phyloP scores from a whole-genome alignment of 2,329 filamentous ascomycete genomes.

The Microsporum canis region DNA sequence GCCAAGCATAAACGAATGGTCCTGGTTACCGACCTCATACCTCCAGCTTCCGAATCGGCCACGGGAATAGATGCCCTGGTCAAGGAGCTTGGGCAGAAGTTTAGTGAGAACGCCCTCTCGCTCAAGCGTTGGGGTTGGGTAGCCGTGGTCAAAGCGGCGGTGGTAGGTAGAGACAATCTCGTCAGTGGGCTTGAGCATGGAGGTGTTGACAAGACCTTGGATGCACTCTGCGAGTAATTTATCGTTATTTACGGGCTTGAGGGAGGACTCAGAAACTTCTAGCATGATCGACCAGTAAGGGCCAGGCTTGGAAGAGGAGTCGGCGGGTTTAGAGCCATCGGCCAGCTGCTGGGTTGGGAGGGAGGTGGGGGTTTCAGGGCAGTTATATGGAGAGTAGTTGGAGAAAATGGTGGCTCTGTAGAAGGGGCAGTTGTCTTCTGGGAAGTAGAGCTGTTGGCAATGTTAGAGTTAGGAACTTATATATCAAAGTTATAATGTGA shows the following conservation, averaged over 20 bases:
- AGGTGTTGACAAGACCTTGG: constrained; percentile 92
- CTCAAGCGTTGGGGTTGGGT: constrained; percentile 90
- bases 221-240: constrained; percentile 85
- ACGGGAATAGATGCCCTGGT: constrained; percentile 83
- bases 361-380: constrained; percentile 71
- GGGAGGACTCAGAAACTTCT: constrained; percentile 86
- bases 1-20: constrained; percentile 95
- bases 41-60: constrained; percentile 97
- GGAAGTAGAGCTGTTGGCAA: constrained; percentile 70
- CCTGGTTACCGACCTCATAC: constrained; percentile 95
- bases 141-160: constrained; percentile 95
- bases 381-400: constrained; percentile 99
- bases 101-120: constrained; percentile 88
- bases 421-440: constrained; percentile 96
- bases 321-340: constrained; percentile 68
- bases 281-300: constrained; percentile 99
- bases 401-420: constrained; percentile 99
- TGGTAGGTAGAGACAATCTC: constrained; percentile 98
- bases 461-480: neutral
- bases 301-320: constrained; percentile 58
- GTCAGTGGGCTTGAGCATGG: constrained; percentile 82
- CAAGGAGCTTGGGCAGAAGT: constrained; percentile 84
- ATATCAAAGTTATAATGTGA: neutral
- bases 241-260: constrained; percentile 85
- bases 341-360: constrained; percentile 77